These are phyloP conservation scores for Trebouxia gelatinosa DNA, from an alignment of 163 green algal species.

Conservation along the genomic window DNA sequence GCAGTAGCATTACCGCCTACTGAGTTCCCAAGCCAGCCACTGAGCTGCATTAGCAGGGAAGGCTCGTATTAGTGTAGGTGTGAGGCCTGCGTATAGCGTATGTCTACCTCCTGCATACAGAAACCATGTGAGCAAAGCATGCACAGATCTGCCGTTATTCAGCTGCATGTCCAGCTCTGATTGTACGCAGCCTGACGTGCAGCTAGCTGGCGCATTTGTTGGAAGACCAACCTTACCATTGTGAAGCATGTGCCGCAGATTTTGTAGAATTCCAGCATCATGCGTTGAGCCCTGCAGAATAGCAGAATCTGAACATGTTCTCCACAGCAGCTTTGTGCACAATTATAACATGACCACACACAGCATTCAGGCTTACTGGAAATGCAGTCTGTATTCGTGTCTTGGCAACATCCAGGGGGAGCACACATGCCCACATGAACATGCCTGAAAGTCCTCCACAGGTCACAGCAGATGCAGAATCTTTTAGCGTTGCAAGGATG, in stretches of 20 bases:
- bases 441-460: slow-evolving; percentile 78
- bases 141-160: no score
- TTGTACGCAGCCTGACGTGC: no score
- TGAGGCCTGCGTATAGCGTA: slow-evolving; percentile 74
- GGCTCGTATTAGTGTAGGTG: slow-evolving; percentile 74
- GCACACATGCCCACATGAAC: slow-evolving; percentile 64
- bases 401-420: slow-evolving; percentile 89
- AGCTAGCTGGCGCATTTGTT: no score
- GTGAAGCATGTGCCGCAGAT: no score
- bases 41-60: slow-evolving; percentile 92
- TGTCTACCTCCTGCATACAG: slow-evolving; percentile 56
- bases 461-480: slow-evolving; percentile 56
- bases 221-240: no score
- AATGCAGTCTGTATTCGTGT: slow-evolving; percentile 82
- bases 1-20: no score
- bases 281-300: background rate
- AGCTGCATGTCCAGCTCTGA: no score
- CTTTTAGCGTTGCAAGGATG: slow-evolving; percentile 18
- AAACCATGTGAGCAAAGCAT: no score
- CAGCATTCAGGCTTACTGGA: slow-evolving; percentile 48
- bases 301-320: background rate
- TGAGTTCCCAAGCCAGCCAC: slow-evolving; percentile 84
- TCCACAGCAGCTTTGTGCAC: background rate
- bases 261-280: background rate
- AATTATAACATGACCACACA: background rate